A percentile compares a stretch with the other conserved stretches of the same genome.
Conservation (phyloP, 495 filamentous ascomycete species). For the Aspergillus affinis region DNA sequence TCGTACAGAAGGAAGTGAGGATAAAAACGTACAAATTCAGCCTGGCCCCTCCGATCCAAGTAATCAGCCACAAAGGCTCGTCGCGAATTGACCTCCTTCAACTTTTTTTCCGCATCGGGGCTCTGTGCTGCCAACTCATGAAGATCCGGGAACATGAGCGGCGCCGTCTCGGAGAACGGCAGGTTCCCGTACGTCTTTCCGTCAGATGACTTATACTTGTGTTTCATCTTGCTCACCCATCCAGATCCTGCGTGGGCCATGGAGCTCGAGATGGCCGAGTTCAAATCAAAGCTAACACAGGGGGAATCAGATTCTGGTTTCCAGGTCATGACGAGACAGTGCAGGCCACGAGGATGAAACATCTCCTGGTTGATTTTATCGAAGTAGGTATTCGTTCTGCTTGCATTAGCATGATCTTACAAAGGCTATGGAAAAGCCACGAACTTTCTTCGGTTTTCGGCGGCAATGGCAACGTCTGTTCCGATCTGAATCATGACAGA, state of each 20-base stretch:
- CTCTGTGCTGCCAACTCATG: slow-evolving; percentile 37
- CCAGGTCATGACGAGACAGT: slow-evolving; percentile 60
- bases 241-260: slow-evolving; percentile 9
- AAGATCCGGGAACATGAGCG: slow-evolving; percentile 54
- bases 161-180: slow-evolving; percentile 52
- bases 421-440: background rate
- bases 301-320: slow-evolving; percentile 40
- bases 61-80: slow-evolving; percentile 52
- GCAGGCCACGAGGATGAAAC: slow-evolving; percentile 59
- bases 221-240: slow-evolving; percentile 24
- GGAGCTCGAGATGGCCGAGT: slow-evolving; percentile 28
- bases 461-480: slow-evolving; percentile 45
- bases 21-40: slow-evolving; percentile 57
- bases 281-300: slow-evolving; percentile 24
- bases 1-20: too few species aligned
- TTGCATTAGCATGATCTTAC: background rate
- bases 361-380: slow-evolving; percentile 56
- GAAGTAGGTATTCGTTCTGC: slow-evolving; percentile 52
- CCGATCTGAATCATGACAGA: slow-evolving; percentile 40
- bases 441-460: slow-evolving; percentile 36
- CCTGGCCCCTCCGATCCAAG: slow-evolving; percentile 50
- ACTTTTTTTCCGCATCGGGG: slow-evolving; percentile 30
- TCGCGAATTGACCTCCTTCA: slow-evolving; percentile 29
- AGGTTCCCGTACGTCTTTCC: slow-evolving; percentile 48
- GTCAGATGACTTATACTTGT: slow-evolving; percentile 41